Evolutionary conservation across 768 basidiomycete species (phyloP).

Genomic region (Mycena belliarum): DNA sequence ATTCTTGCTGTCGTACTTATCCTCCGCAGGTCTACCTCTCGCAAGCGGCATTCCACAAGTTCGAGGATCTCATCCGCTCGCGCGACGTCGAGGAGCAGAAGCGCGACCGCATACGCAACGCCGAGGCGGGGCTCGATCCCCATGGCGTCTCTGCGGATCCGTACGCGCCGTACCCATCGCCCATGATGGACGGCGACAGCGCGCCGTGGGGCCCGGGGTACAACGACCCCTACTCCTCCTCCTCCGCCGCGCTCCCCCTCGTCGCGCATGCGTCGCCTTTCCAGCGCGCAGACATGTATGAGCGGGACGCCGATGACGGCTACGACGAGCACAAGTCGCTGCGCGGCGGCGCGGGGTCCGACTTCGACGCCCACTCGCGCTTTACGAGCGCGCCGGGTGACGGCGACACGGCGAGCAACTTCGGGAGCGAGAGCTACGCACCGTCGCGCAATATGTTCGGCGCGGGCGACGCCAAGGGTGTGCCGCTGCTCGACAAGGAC

Average conservation of each 20-base stretch:
- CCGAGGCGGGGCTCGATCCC: conserved; percentile 68
- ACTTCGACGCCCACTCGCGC: conserved; percentile 78
- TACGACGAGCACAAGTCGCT: conserved; percentile 76
- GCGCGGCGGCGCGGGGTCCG: conserved; percentile 50
- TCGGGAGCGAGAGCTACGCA: conserved; percentile 91
- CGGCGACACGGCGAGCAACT: conserved; percentile 70
- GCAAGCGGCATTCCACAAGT: conserved; percentile 78
- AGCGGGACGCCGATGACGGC: conserved; percentile 74
- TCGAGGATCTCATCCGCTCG: conserved; percentile 86
- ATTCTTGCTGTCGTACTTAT: not conserved
- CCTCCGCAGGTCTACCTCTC: conserved; percentile 78
- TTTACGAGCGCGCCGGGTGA: conserved; percentile 70
- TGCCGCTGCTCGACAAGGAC: conserved; percentile 69
- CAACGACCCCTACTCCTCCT: conserved; percentile 40
- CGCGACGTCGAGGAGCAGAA: conserved; percentile 86
- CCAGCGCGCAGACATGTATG: conserved; percentile 74
- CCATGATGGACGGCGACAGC: conserved; percentile 34
- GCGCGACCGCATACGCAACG: conserved; percentile 74
- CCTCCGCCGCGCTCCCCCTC: conserved; percentile 78
- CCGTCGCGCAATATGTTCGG: conserved; percentile 97
- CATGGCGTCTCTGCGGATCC: conserved; percentile 57
- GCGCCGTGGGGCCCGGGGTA: conserved; percentile 31
- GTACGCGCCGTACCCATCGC: conserved; percentile 75
- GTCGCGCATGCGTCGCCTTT: conserved; percentile 83
- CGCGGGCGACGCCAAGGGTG: conserved; percentile 68